phyloP scores from a whole-genome alignment of 495 filamentous ascomycete species.

The Aspergillus homomorphus region DNA sequence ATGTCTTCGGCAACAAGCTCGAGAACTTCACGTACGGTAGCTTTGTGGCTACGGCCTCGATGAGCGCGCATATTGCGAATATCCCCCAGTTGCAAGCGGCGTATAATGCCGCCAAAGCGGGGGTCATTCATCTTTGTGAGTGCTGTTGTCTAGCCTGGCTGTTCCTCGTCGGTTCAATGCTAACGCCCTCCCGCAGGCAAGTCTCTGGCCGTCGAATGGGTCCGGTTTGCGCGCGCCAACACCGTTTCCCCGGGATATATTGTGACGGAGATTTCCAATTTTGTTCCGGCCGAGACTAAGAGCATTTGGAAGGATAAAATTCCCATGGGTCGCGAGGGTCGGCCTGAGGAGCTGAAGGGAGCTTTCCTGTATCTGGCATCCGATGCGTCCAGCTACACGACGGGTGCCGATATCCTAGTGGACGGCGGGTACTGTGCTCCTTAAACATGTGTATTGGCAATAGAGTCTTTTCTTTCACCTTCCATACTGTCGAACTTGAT shows the following conservation, averaged over 20 bases:
- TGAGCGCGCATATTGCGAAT: constrained; percentile 85
- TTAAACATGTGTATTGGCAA: too few species aligned
- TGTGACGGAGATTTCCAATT: constrained; percentile 75
- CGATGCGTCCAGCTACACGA: constrained; percentile 81
- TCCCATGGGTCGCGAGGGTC: constrained; percentile 63
- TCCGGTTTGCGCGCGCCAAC: constrained; percentile 79
- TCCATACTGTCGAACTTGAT: too few species aligned
- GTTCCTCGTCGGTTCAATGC: neutral
- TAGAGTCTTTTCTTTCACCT: too few species aligned
- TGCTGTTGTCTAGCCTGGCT: constrained; percentile 8
- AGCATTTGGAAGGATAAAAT: constrained; percentile 75
- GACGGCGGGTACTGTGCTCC: constrained; percentile 59
- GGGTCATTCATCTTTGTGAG: constrained; percentile 77
- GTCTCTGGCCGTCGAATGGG: constrained; percentile 83
- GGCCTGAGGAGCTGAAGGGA: constrained; percentile 77
- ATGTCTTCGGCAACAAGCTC: constrained; percentile 62
- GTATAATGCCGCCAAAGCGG: constrained; percentile 89
- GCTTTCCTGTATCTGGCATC: constrained; percentile 84
- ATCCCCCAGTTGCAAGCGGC: constrained; percentile 80
- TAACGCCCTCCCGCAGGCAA: constrained; percentile 43
- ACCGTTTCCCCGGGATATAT: constrained; percentile 86
- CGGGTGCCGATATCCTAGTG: constrained; percentile 68
- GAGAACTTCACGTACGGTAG: constrained; percentile 65
- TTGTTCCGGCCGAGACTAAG: constrained; percentile 68
- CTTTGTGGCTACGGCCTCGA: constrained; percentile 76